phyloP scores from a whole-genome alignment of 1,284 basidiomycete genomes.

The Pyrrhoderma lamaoense region DNA sequence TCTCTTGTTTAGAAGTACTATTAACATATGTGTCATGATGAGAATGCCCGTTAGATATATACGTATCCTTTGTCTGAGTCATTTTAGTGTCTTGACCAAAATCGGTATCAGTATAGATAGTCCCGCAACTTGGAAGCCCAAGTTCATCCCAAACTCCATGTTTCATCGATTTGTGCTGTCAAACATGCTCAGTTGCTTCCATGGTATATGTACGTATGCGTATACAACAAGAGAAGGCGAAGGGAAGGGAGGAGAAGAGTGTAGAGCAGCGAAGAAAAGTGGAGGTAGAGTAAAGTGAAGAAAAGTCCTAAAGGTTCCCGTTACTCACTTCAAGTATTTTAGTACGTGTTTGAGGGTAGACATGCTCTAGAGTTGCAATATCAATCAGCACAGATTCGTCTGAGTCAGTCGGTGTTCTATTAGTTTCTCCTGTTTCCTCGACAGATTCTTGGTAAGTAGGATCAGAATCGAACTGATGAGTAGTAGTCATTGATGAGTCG shows the following conservation, averaged over 20 bases:
- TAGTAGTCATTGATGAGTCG: neutral
- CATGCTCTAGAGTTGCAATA: neutral
- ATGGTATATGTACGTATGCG: too few species aligned
- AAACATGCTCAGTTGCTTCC: neutral
- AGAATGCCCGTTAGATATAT: too few species aligned
- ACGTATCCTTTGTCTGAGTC: too few species aligned
- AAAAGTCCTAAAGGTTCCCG: neutral
- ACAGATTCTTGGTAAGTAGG: neutral
- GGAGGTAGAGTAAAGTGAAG: neutral
- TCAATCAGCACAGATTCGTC: conserved; percentile 6
- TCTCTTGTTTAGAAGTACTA: neutral
- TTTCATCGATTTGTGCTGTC: conserved; percentile 28
- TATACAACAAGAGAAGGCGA: too few species aligned
- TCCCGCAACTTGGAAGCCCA: conserved; percentile 27
- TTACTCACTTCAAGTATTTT: conserved; percentile 12
- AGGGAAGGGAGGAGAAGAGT: neutral
- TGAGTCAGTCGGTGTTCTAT: neutral
- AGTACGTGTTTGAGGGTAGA: conserved; percentile 7
- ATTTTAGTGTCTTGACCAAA: conserved; percentile 15
- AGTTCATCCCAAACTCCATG: conserved; percentile 25
- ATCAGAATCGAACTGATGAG: neutral
- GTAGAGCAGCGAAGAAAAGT: neutral
- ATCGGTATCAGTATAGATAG: conserved; percentile 22
- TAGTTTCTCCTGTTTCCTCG: neutral
- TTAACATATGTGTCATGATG: too few species aligned